phyloP scores from a whole-genome alignment of 805 yeast species.

The Zygosaccharomyces kombuchaensis region DNA sequence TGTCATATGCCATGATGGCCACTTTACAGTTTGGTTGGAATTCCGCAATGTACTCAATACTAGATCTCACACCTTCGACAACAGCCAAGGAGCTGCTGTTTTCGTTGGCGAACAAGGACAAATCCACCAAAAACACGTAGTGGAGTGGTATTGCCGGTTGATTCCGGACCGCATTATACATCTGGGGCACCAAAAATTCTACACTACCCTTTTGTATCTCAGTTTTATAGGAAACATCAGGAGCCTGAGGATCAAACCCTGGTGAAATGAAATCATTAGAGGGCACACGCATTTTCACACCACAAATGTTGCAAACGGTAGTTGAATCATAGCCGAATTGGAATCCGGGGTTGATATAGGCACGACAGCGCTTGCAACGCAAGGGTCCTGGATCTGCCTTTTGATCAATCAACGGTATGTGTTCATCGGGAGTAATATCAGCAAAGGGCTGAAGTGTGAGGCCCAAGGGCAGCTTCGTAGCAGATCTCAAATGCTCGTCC shows the following conservation, averaged over 20 bases:
- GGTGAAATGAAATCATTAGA: slow-evolving; percentile 60
- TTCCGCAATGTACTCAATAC: slow-evolving; percentile 37
- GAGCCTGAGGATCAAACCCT: slow-evolving; percentile 55
- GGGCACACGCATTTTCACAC: slow-evolving; percentile 66
- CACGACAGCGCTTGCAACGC: slow-evolving; percentile 87
- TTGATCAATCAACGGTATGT: slow-evolving; percentile 50
- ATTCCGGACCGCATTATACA: slow-evolving; percentile 52
- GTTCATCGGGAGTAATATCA: slow-evolving; percentile 44
- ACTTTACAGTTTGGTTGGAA: slow-evolving; percentile 45
- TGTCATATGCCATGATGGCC: slow-evolving; percentile 74
- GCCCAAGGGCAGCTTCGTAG: slow-evolving; percentile 77
- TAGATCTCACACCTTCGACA: slow-evolving; percentile 64
- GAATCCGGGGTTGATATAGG: slow-evolving; percentile 84
- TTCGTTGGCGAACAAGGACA: slow-evolving; percentile 55
- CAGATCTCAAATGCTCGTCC: slow-evolving; percentile 60
- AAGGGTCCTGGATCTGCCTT: slow-evolving; percentile 61
- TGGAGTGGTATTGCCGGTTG: slow-evolving; percentile 48
- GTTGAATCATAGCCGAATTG: slow-evolving; percentile 53
- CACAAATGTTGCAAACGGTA: slow-evolving; percentile 84
- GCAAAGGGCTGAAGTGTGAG: slow-evolving; percentile 84
- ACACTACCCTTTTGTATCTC: slow-evolving; percentile 81
- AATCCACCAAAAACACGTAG: slow-evolving; percentile 72
- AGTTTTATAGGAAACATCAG: slow-evolving; percentile 56
- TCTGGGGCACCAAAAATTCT: slow-evolving; percentile 73
- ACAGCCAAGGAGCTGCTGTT: slow-evolving; percentile 51